A percentile compares a stretch with the other conserved stretches of the same genome.
Conservation (phyloP, 441 rosid genomes). For the Flueggea neowawraea region DNA sequence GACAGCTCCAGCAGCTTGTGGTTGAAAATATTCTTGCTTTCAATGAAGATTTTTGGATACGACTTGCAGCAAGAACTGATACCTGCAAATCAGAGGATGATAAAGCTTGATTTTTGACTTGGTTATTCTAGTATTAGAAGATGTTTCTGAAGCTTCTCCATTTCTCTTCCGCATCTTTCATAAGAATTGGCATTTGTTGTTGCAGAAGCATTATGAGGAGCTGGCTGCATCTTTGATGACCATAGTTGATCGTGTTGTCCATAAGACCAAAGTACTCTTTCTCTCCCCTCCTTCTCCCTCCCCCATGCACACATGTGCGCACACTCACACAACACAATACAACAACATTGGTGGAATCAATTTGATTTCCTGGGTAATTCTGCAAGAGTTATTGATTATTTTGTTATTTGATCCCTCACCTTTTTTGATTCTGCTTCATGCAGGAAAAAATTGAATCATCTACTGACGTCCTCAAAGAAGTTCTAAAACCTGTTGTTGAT, state of each 20-base stretch:
- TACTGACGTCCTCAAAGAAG: conserved; percentile 77
- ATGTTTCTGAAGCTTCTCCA: conserved; percentile 9
- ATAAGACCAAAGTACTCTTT: conserved; percentile 63
- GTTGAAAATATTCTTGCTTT: conserved; percentile 87
- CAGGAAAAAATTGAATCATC: conserved; percentile 89
- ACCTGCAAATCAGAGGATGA: conserved; percentile 92
- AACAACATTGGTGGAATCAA: too few species aligned
- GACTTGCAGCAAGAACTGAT: conserved; percentile 84
- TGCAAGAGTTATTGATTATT: too few species aligned
- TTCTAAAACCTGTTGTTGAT: conserved; percentile 66
- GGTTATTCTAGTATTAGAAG: conserved; percentile 23
- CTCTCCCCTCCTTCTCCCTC: conserved; percentile 12
- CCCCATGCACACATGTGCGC: background rate
- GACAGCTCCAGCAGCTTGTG: conserved; percentile 84
- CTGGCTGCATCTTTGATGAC: conserved; percentile 76
- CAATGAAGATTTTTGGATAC: conserved; percentile 78
- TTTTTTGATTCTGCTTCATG: conserved; percentile 7
- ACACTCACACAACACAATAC: background rate
- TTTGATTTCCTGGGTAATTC: too few species aligned
- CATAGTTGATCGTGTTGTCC: conserved; percentile 79
- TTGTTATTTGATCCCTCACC: conserved; percentile 4
- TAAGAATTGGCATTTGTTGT: conserved; percentile 19
- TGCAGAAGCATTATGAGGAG: conserved; percentile 94
- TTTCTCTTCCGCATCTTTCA: conserved; percentile 7
- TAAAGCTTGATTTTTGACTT: conserved; percentile 57